Evolutionary conservation across 169 alveolate species (phyloP).

Genomic region (Plasmodium gaboni): DNA sequence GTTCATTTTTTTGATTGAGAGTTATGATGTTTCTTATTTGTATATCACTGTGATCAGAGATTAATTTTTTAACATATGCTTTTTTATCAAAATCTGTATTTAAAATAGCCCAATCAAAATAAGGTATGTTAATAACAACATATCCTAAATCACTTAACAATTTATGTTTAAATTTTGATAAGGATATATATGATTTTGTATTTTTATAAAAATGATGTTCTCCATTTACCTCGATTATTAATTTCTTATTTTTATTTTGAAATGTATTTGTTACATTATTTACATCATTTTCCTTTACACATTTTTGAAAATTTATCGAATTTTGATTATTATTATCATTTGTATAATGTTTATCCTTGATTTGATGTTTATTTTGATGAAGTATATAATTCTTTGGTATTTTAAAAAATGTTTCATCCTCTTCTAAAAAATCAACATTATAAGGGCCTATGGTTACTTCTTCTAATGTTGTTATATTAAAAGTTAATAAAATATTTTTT

Average conservation of each 20-base stretch:
- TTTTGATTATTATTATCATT: neutral
- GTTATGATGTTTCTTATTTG: slow-evolving; percentile 16
- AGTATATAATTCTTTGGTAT: slow-evolving; percentile 5
- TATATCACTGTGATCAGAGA: slow-evolving; percentile 4
- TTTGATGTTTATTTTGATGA: neutral
- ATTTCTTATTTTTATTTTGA: slow-evolving; percentile 20
- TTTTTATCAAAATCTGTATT: slow-evolving; percentile 40
- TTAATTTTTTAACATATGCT: slow-evolving; percentile 54
- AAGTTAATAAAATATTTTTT: slow-evolving; percentile 32
- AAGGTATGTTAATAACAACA: slow-evolving; percentile 85
- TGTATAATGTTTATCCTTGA: neutral
- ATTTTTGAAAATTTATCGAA: neutral
- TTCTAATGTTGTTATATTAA: slow-evolving; percentile 25
- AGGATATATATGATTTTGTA: slow-evolving; percentile 87
- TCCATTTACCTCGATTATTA: slow-evolving; percentile 92
- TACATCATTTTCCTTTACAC: neutral
- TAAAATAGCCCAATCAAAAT: slow-evolving; percentile 82
- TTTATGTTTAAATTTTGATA: slow-evolving; percentile 92
- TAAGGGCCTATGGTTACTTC: slow-evolving; percentile 69
- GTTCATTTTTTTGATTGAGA: slow-evolving; percentile 14
- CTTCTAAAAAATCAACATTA: slow-evolving; percentile 49
- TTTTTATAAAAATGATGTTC: slow-evolving; percentile 93
- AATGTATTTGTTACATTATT: neutral
- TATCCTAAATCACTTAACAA: slow-evolving; percentile 92
- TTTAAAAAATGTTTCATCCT: slow-evolving; percentile 18